Percentiles rank a stretch among this genome's conserved stretches.
phyloP scores from a whole-genome alignment of 352 stramenopile species.

The Phytopythium mirpurense region DNA sequence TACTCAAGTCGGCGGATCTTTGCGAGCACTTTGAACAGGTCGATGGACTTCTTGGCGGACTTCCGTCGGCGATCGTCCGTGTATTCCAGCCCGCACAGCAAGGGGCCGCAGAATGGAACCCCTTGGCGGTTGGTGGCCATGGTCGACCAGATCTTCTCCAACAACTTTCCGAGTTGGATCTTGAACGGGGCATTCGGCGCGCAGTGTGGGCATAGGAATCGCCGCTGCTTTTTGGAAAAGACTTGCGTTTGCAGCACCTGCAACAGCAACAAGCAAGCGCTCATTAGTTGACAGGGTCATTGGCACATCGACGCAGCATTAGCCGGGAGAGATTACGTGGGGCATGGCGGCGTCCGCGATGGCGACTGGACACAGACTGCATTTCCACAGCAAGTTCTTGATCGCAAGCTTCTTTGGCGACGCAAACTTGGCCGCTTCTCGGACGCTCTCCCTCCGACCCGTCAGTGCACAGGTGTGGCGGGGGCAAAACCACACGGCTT shows the following conservation, averaged over 20 bases:
- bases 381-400: constrained; percentile 81
- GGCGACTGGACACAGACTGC: constrained; percentile 62
- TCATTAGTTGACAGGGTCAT: background rate
- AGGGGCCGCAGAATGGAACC: constrained; percentile 71
- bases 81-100: constrained; percentile 57
- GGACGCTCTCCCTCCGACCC: constrained; percentile 42
- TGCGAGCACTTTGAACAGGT: constrained; percentile 71
- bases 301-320: background rate
- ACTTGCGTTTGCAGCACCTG: constrained; percentile 61
- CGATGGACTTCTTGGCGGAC: constrained; percentile 19
- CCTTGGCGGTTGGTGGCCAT: constrained; percentile 83
- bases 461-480: constrained; percentile 70
- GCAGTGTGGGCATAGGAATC: constrained; percentile 72
- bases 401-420: constrained; percentile 43
- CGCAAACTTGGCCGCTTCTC: constrained; percentile 33
- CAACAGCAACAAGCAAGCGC: background rate
- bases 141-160: constrained; percentile 84
- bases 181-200: constrained; percentile 45
- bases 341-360: constrained; percentile 28
- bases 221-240: constrained; percentile 55
- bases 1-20: constrained; percentile 76
- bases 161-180: constrained; percentile 66
- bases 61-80: constrained; percentile 15
- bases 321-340: background rate
- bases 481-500: constrained; percentile 78